Evolutionary conservation across 2,329 filamentous ascomycete genomes (phyloP), one percentile per base, ranked within the genome.

Genomic region (Xylariaceae sp.): DNA sequence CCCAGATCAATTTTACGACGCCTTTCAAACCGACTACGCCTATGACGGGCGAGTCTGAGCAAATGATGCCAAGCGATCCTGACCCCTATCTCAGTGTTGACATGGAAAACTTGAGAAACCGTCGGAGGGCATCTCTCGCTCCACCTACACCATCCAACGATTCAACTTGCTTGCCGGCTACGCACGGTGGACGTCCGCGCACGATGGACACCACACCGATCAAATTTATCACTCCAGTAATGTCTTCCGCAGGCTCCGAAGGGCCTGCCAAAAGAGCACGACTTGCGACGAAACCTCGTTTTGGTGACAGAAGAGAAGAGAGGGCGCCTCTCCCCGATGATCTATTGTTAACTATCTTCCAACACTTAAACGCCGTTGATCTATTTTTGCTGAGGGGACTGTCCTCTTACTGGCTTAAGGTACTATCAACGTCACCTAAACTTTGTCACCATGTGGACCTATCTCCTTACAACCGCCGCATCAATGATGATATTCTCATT

Each of bases 41-140:
- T 1, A 76, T 80, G 48, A 85, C 84, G 57, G 67, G 80, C 61
- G 72, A 83, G 68, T 65, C 73, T 56, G 70, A 83, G 68, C 74
- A 76, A 9, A 75, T 82, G 81, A 76, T 88, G 78, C 75, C 89
- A 70, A 70, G 86, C 74, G 94, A 99, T 65, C 92, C 94, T 0
- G 94, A 99, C 67, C 94, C 94, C 0, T 97, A 91, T 67, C 80
- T 96, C 48, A 96, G 90, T 63, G 84, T 94, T 30, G 89, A 96
- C 62, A 86, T 97, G 74, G 92, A 97, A 69, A 96, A 96, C 66
- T 80, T 97, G 61, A 76, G 80, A 45, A 84, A 80, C 57, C 76
- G 81, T 22, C 75, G 81, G 26, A 75, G 80, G 34, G 80, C 79
- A 51, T 84, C 81, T 5, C 69, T 84, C 9, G 80, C 80, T 7